A percentile compares a stretch with the other conserved stretches of the same genome.
phyloP scores from a whole-genome alignment of 2,329 filamentous ascomycete genomes.

The Diaporthe citrichinensis region DNA sequence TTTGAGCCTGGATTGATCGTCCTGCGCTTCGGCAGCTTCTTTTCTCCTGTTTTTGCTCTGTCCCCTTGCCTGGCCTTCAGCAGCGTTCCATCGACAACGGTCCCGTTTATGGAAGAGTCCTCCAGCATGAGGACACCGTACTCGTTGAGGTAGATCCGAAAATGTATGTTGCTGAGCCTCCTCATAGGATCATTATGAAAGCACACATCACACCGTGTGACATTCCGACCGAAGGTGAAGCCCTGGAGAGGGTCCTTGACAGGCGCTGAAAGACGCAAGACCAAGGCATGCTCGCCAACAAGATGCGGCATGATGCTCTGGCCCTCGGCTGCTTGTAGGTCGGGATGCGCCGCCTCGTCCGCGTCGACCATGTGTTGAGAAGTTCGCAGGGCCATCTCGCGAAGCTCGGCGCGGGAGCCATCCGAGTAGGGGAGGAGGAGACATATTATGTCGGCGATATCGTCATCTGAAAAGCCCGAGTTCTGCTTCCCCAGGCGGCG shows the following conservation, averaged over 20 bases:
- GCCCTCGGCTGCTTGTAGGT: constrained; percentile 53
- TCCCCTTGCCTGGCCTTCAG: constrained; percentile 63
- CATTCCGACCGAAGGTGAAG: constrained; percentile 89
- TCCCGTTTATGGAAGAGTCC: constrained; percentile 96
- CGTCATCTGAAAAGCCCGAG: constrained; percentile 85
- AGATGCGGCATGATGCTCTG: constrained; percentile 67
- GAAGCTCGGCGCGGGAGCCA: constrained; percentile 79
- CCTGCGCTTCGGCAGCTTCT: constrained; percentile 51
- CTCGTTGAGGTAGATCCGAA: constrained; percentile 92
- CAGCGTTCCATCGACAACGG: constrained; percentile 82
- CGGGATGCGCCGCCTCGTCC: constrained; percentile 66
- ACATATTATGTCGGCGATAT: constrained; percentile 90
- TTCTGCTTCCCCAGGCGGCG: constrained; percentile 84
- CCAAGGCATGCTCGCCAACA: constrained; percentile 76
- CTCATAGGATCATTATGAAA: constrained; percentile 76
- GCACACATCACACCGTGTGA: constrained; percentile 78
- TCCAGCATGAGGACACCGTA: constrained; percentile 91
- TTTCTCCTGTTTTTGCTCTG: constrained; percentile 49
- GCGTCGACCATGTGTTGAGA: constrained; percentile 65
- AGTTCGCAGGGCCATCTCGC: constrained; percentile 61
- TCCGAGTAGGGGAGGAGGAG: constrained; percentile 85
- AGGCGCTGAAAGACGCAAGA: constrained; percentile 82
- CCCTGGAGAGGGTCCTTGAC: constrained; percentile 79
- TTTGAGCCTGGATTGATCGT: constrained; percentile 81
- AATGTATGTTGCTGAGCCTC: constrained; percentile 94